Base-by-base conservation (phyloP, 169 alveolate species). In the Eimeria sp. region DNA sequence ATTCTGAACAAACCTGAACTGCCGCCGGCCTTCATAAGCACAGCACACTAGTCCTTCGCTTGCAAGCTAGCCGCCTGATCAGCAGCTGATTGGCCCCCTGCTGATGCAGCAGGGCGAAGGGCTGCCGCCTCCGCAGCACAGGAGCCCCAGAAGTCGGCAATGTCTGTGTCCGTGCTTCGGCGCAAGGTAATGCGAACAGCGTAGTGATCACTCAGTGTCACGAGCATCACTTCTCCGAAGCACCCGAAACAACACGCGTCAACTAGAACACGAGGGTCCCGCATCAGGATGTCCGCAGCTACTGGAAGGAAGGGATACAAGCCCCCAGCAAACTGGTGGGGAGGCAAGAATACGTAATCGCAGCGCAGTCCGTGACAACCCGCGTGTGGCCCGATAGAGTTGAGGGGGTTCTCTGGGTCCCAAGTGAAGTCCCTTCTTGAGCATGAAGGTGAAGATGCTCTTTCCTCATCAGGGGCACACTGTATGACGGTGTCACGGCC, bases 401-500 rank as follows among this genome's bases (percentile, higher is more conserved):
- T 98, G 22, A 98, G 97, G 13, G 99, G 99, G 94, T 98, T 98
- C 91, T 96, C 95, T 5, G 99, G 99, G 73, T 98, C 99, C 99
- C 99, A 98, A 7, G 99, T 98, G 84, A 96, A 97, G 87, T 98
- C 98, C 54, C 76, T 63, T n/a, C 95, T 20, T 43, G 84, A 58
- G 10, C 76, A 58, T 22, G 75, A 4, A 3, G 76, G 20, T 22
- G 63, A n/a, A 22, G 58, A 45, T 13, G 83, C 49, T 83, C 67
- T 63, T 45, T 65, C 94, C 16, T 47, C 94, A 25, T 87, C 94
- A 25, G 94, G 57, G n/a, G 83, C 67, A 11, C 80, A 63, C 9
- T 61, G 83, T 87, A 87, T 87, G 47, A 87, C 83, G 70, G 72
- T 54, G 63, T 87, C 94, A 43, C 94, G 45, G 70, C 83, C 45